Conservation (phyloP, 2,329 filamentous ascomycete genomes). For the Orbilia javanica region DNA sequence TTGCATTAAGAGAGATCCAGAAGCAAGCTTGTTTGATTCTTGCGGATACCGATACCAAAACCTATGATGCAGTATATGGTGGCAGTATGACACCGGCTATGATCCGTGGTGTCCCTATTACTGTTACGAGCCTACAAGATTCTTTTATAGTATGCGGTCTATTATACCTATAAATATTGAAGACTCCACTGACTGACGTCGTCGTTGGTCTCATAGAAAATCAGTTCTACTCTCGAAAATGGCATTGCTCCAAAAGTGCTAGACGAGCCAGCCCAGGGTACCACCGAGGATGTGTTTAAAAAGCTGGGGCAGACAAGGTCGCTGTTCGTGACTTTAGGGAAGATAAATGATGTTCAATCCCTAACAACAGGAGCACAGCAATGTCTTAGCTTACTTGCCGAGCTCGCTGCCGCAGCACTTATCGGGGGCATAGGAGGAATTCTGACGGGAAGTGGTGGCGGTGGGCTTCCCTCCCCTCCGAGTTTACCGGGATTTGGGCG, state of each 20-base stretch:
- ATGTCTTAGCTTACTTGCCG: constrained; percentile 1
- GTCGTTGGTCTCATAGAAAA: neutral
- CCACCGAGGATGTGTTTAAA: neutral
- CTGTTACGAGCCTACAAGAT: neutral
- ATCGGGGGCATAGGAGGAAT: neutral
- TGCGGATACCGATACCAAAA: constrained; percentile 8
- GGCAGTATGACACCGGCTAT: neutral
- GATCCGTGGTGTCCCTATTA: neutral
- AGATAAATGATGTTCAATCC: constrained; percentile 8
- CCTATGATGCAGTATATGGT: neutral
- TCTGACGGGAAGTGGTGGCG: neutral
- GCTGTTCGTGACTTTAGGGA: neutral
- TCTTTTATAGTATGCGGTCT: neutral
- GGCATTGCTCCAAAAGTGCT: neutral
- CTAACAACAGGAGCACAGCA: neutral
- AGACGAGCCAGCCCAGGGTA: neutral
- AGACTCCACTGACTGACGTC: neutral
- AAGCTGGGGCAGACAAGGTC: neutral
- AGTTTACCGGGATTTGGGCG: neutral
- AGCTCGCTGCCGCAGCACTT: neutral
- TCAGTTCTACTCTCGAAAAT: neutral
- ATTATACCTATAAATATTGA: neutral
- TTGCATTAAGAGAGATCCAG: constrained; percentile 1
- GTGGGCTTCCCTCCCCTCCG: neutral
- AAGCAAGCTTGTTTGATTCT: constrained; percentile 23